Conservation (phyloP, 2,329 filamentous ascomycete genomes). For the Alternaria tenuissima region DNA sequence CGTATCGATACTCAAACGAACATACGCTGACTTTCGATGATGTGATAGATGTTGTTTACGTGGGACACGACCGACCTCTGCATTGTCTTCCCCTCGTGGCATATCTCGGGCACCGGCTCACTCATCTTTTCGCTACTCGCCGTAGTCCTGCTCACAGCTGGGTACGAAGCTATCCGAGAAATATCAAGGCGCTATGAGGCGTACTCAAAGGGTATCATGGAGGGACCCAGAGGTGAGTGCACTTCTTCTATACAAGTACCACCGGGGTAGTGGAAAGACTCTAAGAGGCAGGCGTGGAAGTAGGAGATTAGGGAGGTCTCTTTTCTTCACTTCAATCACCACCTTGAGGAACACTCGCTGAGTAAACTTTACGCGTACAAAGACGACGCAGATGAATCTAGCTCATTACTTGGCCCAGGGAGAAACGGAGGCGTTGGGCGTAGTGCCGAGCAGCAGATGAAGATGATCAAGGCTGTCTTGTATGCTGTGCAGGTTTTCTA, state of each 20-base stretch:
- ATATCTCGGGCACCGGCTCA: slow-evolving; percentile 75
- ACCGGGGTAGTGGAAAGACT: not conserved
- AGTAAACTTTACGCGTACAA: slow-evolving; percentile 28
- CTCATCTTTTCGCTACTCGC: slow-evolving; percentile 84
- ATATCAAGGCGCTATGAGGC: slow-evolving; percentile 78
- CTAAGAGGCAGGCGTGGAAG: slow-evolving; percentile 4
- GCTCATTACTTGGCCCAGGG: slow-evolving; percentile 80
- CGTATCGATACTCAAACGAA: not conserved
- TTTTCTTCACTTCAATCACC: slow-evolving; percentile 19
- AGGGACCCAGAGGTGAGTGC: slow-evolving; percentile 47
- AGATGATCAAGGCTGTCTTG: slow-evolving; percentile 79
- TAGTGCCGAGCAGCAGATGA: slow-evolving; percentile 72
- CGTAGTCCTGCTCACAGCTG: slow-evolving; percentile 84
- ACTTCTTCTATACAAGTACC: slow-evolving; percentile 5
- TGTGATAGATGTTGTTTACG: slow-evolving; percentile 89
- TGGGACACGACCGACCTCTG: slow-evolving; percentile 94
- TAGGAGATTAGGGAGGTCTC: slow-evolving; percentile 15
- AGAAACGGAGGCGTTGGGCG: slow-evolving; percentile 61
- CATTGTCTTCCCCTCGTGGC: slow-evolving; percentile 94
- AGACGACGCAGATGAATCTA: slow-evolving; percentile 57
- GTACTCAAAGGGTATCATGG: slow-evolving; percentile 33
- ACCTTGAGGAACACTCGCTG: slow-evolving; percentile 36
- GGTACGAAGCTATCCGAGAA: slow-evolving; percentile 89
- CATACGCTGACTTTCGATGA: not conserved
- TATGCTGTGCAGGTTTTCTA: slow-evolving; percentile 98